phyloP scores from a whole-genome alignment of 768 basidiomycete species.

The Termitomyces sp. region DNA sequence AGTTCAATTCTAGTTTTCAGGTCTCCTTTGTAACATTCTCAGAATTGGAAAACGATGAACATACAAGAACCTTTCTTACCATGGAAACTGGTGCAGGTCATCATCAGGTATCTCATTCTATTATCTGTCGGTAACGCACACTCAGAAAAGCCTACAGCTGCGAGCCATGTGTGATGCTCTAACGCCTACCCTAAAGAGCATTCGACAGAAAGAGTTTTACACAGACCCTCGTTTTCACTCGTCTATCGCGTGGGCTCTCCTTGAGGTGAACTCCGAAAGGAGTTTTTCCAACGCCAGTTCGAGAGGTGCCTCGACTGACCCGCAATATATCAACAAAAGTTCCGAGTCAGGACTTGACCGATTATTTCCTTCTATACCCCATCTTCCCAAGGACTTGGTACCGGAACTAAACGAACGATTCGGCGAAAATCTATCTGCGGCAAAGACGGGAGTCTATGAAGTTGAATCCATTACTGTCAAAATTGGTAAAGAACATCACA shows the following conservation, averaged over 20 bases:
- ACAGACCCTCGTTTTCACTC: slow-evolving; percentile 77
- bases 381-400: slow-evolving; percentile 45
- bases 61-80: slow-evolving; percentile 73
- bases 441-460: slow-evolving; percentile 42
- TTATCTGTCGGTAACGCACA: neutral
- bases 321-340: slow-evolving; percentile 7
- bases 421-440: slow-evolving; percentile 33
- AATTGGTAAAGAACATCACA: slow-evolving; percentile 62
- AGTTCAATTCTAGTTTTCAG: slow-evolving; percentile 45
- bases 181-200: slow-evolving; percentile 45
- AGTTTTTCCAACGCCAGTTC: neutral
- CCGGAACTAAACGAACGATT: slow-evolving; percentile 43
- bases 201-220: slow-evolving; percentile 81
- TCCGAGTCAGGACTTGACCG: slow-evolving; percentile 8
- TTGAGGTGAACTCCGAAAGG: slow-evolving; percentile 26
- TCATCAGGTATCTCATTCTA: slow-evolving; percentile 44
- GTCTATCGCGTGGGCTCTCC: slow-evolving; percentile 84
- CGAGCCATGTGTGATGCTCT: slow-evolving; percentile 47
- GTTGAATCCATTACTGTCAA: slow-evolving; percentile 52
- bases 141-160: slow-evolving; percentile 40
- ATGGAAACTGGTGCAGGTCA: slow-evolving; percentile 84
- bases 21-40: slow-evolving; percentile 70
- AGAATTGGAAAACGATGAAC: slow-evolving; percentile 74
- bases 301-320: slow-evolving; percentile 3
- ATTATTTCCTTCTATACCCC: slow-evolving; percentile 42